Conservation (phyloP, 345 rosid genomes). For the Cardiospermum halicacabum region DNA sequence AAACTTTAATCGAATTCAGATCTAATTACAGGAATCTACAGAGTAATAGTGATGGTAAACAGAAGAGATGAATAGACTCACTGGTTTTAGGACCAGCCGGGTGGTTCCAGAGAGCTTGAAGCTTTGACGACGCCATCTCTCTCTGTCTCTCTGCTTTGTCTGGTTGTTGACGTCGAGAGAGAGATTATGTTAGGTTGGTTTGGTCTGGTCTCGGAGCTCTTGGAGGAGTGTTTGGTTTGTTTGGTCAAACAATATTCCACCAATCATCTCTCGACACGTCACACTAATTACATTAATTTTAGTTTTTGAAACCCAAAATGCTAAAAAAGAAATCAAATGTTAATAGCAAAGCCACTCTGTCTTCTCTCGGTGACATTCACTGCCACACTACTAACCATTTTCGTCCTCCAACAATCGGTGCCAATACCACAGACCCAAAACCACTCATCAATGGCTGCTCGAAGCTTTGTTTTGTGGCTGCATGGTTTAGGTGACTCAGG, state of each 20-base stretch:
- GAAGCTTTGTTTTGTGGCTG: slow-evolving; percentile 75
- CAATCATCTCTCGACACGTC: too few species aligned
- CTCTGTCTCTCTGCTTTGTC: neutral
- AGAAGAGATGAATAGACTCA: slow-evolving; percentile 26
- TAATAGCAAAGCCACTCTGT: slow-evolving; percentile 7
- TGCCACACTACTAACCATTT: slow-evolving; percentile 31
- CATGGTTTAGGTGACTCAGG: slow-evolving; percentile 86
- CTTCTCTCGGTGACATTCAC: slow-evolving; percentile 18
- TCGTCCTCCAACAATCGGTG: slow-evolving; percentile 23
- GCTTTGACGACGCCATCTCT: slow-evolving; percentile 74
- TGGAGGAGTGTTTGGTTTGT: neutral
- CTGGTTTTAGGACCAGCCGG: slow-evolving; percentile 97
- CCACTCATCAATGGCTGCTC: slow-evolving; percentile 42
- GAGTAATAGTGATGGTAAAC: neutral
- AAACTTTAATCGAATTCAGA: neutral
- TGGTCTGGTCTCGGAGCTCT: neutral
- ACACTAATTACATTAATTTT: too few species aligned
- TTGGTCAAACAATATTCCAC: neutral
- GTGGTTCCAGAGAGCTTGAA: slow-evolving; percentile 87
- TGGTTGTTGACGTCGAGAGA: neutral
- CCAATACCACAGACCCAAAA: slow-evolving; percentile 25
- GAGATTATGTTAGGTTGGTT: neutral
- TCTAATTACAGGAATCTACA: neutral
- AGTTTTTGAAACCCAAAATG: slow-evolving; percentile 1
- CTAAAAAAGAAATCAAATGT: neutral